Percentiles rank a stretch among this genome's conserved stretches.
Evolutionary conservation across 306 rosid genomes (phyloP).

Genomic region (Elaeagnus macrophylla): DNA sequence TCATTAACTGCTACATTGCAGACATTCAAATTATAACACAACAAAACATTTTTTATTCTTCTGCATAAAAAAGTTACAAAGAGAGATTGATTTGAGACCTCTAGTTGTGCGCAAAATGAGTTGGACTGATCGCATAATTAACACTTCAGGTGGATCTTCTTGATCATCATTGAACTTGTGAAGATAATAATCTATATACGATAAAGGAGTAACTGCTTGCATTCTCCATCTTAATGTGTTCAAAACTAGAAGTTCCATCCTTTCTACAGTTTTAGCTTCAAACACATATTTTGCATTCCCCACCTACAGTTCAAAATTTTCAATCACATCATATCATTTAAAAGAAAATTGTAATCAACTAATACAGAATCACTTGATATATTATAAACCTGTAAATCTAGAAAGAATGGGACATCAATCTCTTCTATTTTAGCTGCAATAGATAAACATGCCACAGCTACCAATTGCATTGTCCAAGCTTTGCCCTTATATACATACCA

Average conservation of each 20-base stretch:
- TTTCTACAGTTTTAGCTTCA: slow-evolving; percentile 80
- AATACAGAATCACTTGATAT: background rate
- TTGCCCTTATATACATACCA: slow-evolving; percentile 29
- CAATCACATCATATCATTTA: background rate
- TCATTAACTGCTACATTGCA: too few relatives aligned
- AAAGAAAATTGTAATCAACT: slow-evolving; percentile 1
- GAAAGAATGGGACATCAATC: slow-evolving; percentile 53
- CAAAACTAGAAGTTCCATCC: slow-evolving; percentile 90
- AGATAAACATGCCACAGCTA: slow-evolving; percentile 84
- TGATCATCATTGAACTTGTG: slow-evolving; percentile 44
- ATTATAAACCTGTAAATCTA: slow-evolving; percentile 71
- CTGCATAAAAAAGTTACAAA: slow-evolving; percentile 4
- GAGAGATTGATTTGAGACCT: slow-evolving; percentile 28
- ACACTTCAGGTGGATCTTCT: slow-evolving; percentile 30
- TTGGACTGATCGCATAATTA: slow-evolving; percentile 40
- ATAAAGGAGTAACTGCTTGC: slow-evolving; percentile 83
- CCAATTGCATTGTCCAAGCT: slow-evolving; percentile 89
- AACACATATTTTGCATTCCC: slow-evolving; percentile 68
- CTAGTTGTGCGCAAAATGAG: slow-evolving; percentile 41
- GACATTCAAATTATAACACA: too few relatives aligned
- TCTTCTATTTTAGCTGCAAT: slow-evolving; percentile 90
- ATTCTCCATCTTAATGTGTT: slow-evolving; percentile 89
- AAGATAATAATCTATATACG: slow-evolving; percentile 69
- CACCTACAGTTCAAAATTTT: slow-evolving; percentile 32
- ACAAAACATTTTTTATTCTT: background rate